Base-by-base conservation (phyloP, 345 rosid genomes). In the Boechera divaricarpa region DNA sequence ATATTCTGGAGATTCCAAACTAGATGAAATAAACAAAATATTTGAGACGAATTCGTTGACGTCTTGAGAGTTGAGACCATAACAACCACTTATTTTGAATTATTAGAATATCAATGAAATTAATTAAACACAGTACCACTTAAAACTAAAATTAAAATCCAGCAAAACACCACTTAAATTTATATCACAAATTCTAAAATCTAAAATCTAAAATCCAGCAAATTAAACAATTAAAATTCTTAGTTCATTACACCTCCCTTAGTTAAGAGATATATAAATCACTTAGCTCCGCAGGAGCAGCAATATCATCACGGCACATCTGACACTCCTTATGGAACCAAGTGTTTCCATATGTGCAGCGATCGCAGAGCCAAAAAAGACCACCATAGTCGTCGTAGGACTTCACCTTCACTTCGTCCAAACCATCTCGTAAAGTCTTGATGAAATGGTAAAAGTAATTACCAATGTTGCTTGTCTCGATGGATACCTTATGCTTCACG, bases 291-390 rank as follows among this genome's bases (percentile, higher is more conserved):
- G 58, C 5, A 15, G 29, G 18, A 55, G 51, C 36, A 10, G 66
- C 38, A 10, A 16, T 15, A 47, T 31, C 1, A 13, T 74, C 66
- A 45, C 15, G 38, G 26, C 78, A 74, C 65, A 74, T 66, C 32
- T 35, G 21, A 36, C 78, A 74, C 48, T 5, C 48, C 8, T 10
- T 74, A 44, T 44, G 13, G 4, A 65, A 5, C 78, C 78, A 74
- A 15, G 29, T 42, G 58, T 74, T 74, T 9, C 38, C 56, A 45
- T 15, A 74, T 3, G 59, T 66, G 65, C 79, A 66, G 32, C 73
- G 73, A 42, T 75, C 79, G 1, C 72, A 75, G 9, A 47, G 13
- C 78, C 78, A 75, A 29, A n/a, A 15, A 5, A 16, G 41, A 26
- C 56, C 55, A 33, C 32, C 52, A 1, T 24, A 28, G 42, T 49